Evolutionary conservation across 2,329 filamentous ascomycete species (phyloP).

Genomic region (Trichoderma sp.): DNA sequence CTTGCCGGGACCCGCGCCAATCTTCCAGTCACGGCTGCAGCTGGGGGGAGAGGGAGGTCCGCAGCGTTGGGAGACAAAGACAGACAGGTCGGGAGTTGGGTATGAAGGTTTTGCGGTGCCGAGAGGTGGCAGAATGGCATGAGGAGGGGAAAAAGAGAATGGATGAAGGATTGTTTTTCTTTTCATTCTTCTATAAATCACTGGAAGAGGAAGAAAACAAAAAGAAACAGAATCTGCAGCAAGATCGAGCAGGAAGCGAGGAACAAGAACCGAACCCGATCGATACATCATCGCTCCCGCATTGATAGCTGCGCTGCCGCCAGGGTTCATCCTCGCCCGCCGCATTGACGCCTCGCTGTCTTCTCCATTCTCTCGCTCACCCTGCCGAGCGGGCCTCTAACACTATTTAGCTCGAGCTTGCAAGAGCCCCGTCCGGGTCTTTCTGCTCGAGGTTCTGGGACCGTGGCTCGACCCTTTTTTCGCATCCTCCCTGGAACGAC

Average conservation of each 20-base stretch:
- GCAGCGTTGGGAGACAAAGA: slow-evolving; percentile 19
- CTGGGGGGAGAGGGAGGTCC: slow-evolving; percentile 1
- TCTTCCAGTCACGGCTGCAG: slow-evolving; percentile 24
- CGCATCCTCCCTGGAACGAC: slow-evolving; percentile 1
- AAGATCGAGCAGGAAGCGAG: not conserved
- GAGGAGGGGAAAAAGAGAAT: not conserved
- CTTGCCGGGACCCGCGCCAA: slow-evolving; percentile 18
- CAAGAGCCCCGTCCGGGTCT: not conserved
- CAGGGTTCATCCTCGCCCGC: slow-evolving; percentile 7
- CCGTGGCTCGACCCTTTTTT: slow-evolving; percentile 9
- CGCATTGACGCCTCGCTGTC: slow-evolving; percentile 2
- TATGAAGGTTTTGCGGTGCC: slow-evolving; percentile 4
- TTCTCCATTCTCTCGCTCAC: not conserved
- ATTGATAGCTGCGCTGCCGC: slow-evolving; percentile 16
- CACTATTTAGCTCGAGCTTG: slow-evolving; percentile 12
- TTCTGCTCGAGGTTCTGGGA: not conserved
- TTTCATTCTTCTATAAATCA: not conserved
- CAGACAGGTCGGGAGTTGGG: slow-evolving; percentile 6
- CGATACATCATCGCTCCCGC: slow-evolving; percentile 22
- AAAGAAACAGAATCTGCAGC: not conserved
- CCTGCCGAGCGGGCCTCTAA: slow-evolving; percentile 21
- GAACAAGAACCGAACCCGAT: not conserved
- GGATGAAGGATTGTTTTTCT: not conserved
- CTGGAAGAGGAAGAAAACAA: not conserved
- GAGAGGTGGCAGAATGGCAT: not conserved